Base-by-base conservation (phyloP, 73 alveolate species). In the Paramecium primaurelia region DNA sequence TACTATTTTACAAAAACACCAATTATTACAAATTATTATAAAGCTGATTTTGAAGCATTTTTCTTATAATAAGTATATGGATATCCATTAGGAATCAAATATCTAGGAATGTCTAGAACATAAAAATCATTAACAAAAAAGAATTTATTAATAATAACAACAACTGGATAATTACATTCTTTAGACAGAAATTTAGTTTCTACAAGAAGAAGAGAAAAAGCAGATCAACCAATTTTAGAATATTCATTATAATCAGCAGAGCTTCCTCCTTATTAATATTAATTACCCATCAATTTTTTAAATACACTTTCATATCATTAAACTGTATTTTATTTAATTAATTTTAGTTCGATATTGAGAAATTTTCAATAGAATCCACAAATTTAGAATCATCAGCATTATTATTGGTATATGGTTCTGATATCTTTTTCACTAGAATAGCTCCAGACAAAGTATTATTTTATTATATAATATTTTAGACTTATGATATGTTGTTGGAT, bases 11-110 rank as follows among this genome's bases (percentile, higher is more conserved):
- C 90, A 2, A 11, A 37, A 22, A 71, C 59, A 28, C 77, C 47
- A 3, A 42, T 44, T 11, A 30, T 58, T 11, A 47, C 75, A 30
- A 89, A 89, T 18, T 89, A 89, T 25, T 89, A 71, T 59, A 18
- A 89, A 11, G 86, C 59, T 16, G 77, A 87, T 11, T 32, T 44
- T 32, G 90, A 89, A 30, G 59, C 77, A 32, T 44, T 71, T 25
- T 77, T 83, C n/a, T 64, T 89, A 42, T 77, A 89, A 71, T 89
- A 89, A 89, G 77, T 71, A 18, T 89, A 89, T 71, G 94, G 94
- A 5, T 89, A 71, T 47, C 86, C 92, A 6, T 45, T 71, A 5
- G 91, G 94, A 20, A 89, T 89, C 2, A 71, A 71, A 47, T 25
- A 89, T 38, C 36, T 89, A 47, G 59, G 69, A 32, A 54, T 71